These are phyloP conservation scores for Globisporangium nagaii DNA, from an alignment of 352 stramenopile genomes.

Conservation along the genomic window DNA sequence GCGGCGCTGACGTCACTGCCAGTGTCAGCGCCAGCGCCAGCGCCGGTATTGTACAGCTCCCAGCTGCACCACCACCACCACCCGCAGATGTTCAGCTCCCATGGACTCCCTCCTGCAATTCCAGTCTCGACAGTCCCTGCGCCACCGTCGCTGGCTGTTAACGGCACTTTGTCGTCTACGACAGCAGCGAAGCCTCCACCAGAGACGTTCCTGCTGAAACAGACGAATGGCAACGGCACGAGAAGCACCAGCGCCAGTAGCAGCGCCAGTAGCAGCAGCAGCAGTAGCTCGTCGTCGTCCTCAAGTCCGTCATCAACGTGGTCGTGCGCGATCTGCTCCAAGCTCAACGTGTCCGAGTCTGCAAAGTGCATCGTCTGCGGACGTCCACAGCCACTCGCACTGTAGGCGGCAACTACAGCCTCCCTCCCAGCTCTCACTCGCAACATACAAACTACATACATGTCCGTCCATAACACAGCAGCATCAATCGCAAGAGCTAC, in stretches of 20 bases:
- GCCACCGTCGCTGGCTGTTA: not conserved
- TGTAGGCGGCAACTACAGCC: not conserved
- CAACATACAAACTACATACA: too few relatives aligned
- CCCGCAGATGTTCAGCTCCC: too few relatives aligned
- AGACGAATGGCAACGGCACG: not conserved
- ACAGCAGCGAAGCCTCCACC: not conserved
- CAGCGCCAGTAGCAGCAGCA: not conserved
- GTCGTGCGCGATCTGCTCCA: constrained; percentile 73
- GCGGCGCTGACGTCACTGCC: not conserved
- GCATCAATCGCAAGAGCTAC: too few relatives aligned
- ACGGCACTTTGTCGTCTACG: constrained; percentile 11
- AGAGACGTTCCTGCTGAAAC: not conserved
- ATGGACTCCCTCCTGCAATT: too few relatives aligned
- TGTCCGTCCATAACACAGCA: too few relatives aligned
- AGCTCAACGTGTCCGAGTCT: constrained; percentile 38
- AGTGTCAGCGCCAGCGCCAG: not conserved
- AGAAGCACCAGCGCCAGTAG: not conserved
- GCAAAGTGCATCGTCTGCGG: constrained; percentile 72
- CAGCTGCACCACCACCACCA: not conserved
- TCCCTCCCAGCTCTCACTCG: too few relatives aligned
- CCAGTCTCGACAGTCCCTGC: not conserved
- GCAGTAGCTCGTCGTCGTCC: not conserved
- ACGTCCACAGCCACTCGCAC: constrained; percentile 27
- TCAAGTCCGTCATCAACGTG: constrained; percentile 17
- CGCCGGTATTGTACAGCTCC: not conserved